A percentile compares a stretch with the other conserved stretches of the same genome.
Conservation (phyloP, 148 eudicot genomes). For the Dianthus caryophyllus region DNA sequence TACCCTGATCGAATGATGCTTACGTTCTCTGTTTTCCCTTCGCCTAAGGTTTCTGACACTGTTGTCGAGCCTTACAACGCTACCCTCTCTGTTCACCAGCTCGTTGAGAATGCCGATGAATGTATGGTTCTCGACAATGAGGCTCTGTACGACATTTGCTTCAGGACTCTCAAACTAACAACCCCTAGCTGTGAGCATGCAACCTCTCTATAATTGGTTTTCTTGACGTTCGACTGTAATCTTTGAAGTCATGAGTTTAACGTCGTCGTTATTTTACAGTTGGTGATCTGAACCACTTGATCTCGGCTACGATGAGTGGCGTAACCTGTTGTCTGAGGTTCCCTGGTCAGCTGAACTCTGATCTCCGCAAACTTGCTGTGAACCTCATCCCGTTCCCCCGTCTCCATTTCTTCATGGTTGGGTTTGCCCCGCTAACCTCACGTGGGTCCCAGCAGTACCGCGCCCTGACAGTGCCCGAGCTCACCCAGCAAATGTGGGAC, state of each 20-base stretch:
- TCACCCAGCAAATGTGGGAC: constrained; percentile 60
- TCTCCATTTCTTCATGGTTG: constrained; percentile 52
- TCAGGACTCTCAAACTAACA: constrained; percentile 39
- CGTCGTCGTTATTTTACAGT: constrained; percentile 18
- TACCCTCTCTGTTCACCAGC: constrained; percentile 41
- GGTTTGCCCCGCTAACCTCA: constrained; percentile 45
- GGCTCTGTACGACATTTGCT: constrained; percentile 37
- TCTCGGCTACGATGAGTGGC: constrained; percentile 49
- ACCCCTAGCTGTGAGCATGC: constrained; percentile 39
- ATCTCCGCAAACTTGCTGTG: constrained; percentile 46
- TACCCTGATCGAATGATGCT: constrained; percentile 46
- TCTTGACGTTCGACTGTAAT: too few species aligned
- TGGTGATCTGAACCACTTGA: constrained; percentile 43
- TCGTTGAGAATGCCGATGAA: constrained; percentile 43
- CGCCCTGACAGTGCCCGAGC: constrained; percentile 46
- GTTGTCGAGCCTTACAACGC: constrained; percentile 47
- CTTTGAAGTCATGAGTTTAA: neutral
- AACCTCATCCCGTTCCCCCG: constrained; percentile 47
- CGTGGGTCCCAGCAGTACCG: constrained; percentile 48
- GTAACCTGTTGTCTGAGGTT: constrained; percentile 43
- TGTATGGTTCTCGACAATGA: constrained; percentile 44
- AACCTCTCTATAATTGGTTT: too few species aligned
- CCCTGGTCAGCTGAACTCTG: constrained; percentile 50
- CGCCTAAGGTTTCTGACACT: constrained; percentile 39
- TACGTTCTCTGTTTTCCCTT: constrained; percentile 38